Base-by-base conservation (phyloP, 495 filamentous ascomycete species). In the Xylaria venustula region DNA sequence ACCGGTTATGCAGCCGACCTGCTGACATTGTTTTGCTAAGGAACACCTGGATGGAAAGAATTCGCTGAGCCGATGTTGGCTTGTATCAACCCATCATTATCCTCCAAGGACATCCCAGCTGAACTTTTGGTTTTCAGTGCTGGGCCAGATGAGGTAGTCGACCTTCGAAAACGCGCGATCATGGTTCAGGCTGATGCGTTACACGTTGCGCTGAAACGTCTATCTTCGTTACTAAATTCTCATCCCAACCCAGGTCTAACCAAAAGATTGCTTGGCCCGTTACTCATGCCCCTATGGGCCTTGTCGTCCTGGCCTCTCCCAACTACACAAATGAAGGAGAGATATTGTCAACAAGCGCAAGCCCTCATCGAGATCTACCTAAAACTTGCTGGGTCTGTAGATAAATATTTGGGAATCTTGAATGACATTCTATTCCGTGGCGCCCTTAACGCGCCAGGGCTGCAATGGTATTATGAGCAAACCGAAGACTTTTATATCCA, bases 231-330 rank as follows among this genome's bases (percentile, higher is more conserved):
- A 7, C 66, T 87, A 1, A 72, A 83, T 25, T 86, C 89, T 11
- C 88, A 90, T 71, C 87, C 88, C 0, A 88, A 92, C 62, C 87
- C 89, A 3, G 85, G 85, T 1, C 74, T 94, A n/a, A 82, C 85
- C 17, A 91, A 87, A 67, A 79, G 90, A 58, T 71, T 92, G 4
- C 70, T 93, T 6, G 74, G 78, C 32, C 88, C 85, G 0, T 72
- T 90, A 40, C 69, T 89, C 22, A 75, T 88, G n/a, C 82, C 86
- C 0, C 74, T 92, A 1, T 93, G 89, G 90, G 82, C 85, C 2
- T 67, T 93, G 32, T 73, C 82, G 19, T 83, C 80, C 14, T 90
- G 83, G 73, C 68, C 81, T 2, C 61, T 64, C 22, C 49, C 62
- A 5, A 60, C 36, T 9, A 22, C 61, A 4, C 59, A 64, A 6